These are phyloP conservation scores for Beauveria sp. DNA, from an alignment of 2,329 filamentous ascomycete species.

Conservation along the genomic window DNA sequence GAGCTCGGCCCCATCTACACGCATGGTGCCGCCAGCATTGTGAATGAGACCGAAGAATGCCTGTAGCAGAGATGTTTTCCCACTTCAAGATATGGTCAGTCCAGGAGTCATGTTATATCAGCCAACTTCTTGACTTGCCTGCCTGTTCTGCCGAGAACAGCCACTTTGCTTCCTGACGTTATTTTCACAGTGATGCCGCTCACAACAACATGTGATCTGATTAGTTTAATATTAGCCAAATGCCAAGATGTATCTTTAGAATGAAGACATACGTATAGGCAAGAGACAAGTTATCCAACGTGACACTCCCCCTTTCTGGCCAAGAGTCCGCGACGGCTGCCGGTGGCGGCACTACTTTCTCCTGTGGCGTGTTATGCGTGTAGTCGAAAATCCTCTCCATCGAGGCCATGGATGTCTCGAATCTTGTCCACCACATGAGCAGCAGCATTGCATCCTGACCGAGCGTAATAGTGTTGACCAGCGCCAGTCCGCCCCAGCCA, in stretches of 20 bases:
- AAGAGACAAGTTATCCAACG: not conserved
- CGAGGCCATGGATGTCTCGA: not conserved
- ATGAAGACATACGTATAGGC: not conserved
- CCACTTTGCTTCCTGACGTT: not conserved
- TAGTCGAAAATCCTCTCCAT: slow-evolving; percentile 4
- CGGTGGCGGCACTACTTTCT: not conserved
- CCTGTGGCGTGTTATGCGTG: not conserved
- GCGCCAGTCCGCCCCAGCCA: not conserved
- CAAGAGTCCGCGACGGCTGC: not conserved
- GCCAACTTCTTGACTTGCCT: not conserved
- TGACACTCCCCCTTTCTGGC: not conserved
- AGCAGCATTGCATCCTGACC: slow-evolving; percentile 1
- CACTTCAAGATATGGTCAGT: not conserved
- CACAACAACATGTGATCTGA: not conserved
- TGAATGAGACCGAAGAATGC: not conserved
- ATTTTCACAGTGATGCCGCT: not conserved
- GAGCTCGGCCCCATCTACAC: no score
- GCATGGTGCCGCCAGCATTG: no score
- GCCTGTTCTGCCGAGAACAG: slow-evolving; percentile 2
- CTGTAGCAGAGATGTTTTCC: slow-evolving; percentile 3
- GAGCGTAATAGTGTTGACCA: not conserved
- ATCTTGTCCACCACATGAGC: not conserved
- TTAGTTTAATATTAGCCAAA: not conserved
- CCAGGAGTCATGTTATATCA: not conserved
- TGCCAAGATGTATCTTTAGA: no score